Base-by-base conservation (phyloP, 108 stramenopile species). In the Licmophora abbreviata region DNA sequence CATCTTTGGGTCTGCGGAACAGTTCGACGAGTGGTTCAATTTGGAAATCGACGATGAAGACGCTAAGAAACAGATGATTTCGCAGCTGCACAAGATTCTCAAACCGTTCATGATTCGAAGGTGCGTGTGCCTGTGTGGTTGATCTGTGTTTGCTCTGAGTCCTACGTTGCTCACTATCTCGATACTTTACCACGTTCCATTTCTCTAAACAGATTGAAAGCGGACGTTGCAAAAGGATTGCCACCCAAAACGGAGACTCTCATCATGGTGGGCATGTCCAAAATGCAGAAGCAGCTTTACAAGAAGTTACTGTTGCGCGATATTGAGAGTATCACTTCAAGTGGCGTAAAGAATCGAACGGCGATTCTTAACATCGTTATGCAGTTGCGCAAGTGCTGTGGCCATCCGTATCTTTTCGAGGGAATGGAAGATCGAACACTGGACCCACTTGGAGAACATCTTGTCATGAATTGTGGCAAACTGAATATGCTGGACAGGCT, bases 381-480 rank as follows among this genome's bases (percentile, higher is more conserved):
- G 97, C 99, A 99, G 74, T 76, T 99, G 24, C 87, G 99, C 20
- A 99, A 99, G 72, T 95, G 94, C 69, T 92, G 96, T 70, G 93
- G 92, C 52, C 99, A 99, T 61, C 99, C 99, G 0, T 99, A 99
- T 71, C 76, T 99, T 6, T 99, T 99, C 52, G 88, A 92, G 20
- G 93, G 94, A 17, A 85, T 93, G 18, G 96, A 99, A 66, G 95
- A 94, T 58, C 71, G 91, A 44, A 73, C 76, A 11, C 56, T 92
- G 25, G 77, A 84, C 44, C 86, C 89, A 1, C 64, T 92, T n/a
- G 89, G 94, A 23, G 93, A 94, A 37, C 87, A 89, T 51, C 65
- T 91, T 63, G 81, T 90, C 2, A 81, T 85, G 27, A 92, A 85
- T 53, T 86, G 85, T 52, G 86, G 87, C 20, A 92, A 90, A 60